Base-by-base conservation (phyloP, 805 yeast species). In the Cyberlindnera suaveolens region DNA sequence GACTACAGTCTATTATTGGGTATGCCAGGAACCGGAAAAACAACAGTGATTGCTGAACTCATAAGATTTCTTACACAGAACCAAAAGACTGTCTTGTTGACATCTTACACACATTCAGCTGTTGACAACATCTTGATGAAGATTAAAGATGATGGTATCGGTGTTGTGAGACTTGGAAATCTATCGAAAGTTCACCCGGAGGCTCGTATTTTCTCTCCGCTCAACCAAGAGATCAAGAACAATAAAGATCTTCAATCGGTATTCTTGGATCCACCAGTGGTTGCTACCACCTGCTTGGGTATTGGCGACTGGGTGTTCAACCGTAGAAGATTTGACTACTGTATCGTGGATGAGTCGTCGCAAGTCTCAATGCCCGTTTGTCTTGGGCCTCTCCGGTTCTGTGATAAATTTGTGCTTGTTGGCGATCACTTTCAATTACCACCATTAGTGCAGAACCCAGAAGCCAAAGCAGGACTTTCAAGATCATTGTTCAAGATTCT, bases 11-110 rank as follows among this genome's bases (percentile, higher is more conserved):
- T 93, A 53, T 75, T 93, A 16, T 65, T 91, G 46, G 99, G 99
- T 0, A 93, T 93, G 99, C 99, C 99, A 0, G 99, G 99, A 4
- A 93, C 98, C 0, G 99, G 96, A 9, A 88, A 88, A 57, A 88
- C 96, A 2, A 88, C 98, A 0, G 85, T 90, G 0, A 89, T 93
- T 42, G 84, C 95, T 0, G 80, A 82, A 37, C 55, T 93, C 15
- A 82, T 90, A 35, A 71, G 74, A 44, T 66, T 75, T 34, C 59
- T 93, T 26, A 82, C 81, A 3, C 63, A 65, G 1, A 71, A 72
- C 38, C 79, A 77, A 1, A 85, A 85, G 56, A 70, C 84, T 1
- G 82, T 93, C 1, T 66, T 93, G 19, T 63, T 93, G 38, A 78
- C 96, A 0, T 85, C 96, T 0, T 89, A 86, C 57, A 93, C 99